A percentile compares a stretch with the other conserved stretches of the same genome.
phyloP scores from a whole-genome alignment of 2,329 filamentous ascomycete species.

The Ascochyta koolunga region DNA sequence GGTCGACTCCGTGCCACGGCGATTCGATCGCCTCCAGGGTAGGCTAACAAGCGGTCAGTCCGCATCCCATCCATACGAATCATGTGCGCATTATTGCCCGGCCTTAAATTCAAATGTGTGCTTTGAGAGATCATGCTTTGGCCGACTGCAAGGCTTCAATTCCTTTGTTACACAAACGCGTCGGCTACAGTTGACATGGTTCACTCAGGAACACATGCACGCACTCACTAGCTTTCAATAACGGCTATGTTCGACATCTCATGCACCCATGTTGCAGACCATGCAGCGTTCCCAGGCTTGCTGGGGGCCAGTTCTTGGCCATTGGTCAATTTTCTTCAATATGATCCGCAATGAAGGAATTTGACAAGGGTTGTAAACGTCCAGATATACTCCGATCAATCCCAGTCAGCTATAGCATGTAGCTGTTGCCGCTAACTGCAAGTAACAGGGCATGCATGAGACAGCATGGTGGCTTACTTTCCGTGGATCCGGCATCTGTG shows the following conservation, averaged over 20 bases:
- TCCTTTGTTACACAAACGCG: background rate
- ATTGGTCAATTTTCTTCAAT: background rate
- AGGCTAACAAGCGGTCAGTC: constrained; percentile 12
- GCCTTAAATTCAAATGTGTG: background rate
- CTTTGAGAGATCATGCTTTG: background rate
- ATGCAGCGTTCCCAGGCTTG: background rate
- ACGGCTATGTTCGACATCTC: constrained; percentile 1
- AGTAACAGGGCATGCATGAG: constrained; percentile 8
- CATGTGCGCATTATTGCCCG: background rate
- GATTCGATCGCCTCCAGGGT: background rate
- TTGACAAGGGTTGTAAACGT: constrained; percentile 1
- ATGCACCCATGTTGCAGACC: background rate
- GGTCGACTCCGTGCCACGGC: constrained; percentile 12
- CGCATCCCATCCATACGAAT: background rate
- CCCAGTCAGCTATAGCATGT: constrained; percentile 7
- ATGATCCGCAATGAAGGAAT: background rate
- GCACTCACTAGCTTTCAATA: background rate
- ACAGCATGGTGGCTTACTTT: constrained; percentile 12
- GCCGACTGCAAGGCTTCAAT: background rate
- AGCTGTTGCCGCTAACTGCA: constrained; percentile 11
- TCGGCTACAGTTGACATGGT: background rate
- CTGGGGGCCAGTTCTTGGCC: background rate
- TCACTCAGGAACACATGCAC: constrained; percentile 8
- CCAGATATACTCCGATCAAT: constrained; percentile 13
- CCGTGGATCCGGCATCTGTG: constrained; percentile 13